A percentile compares a stretch with the other conserved stretches of the same genome.
Evolutionary conservation across 306 rosid species (phyloP).

Genomic region (Vicia villosa): DNA sequence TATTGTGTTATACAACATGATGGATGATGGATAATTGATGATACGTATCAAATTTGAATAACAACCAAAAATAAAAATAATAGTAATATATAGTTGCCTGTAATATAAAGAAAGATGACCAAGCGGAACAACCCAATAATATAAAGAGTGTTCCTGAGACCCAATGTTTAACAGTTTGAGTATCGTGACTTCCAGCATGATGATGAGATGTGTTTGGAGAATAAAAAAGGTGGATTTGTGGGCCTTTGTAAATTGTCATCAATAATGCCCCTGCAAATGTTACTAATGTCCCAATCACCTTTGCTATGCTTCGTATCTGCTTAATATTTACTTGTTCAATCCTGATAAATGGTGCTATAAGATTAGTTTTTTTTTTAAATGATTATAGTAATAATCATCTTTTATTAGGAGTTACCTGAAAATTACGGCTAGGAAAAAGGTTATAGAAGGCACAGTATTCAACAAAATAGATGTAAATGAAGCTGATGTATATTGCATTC

Average conservation of each 20-base stretch:
- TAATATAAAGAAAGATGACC: conserved; percentile 49
- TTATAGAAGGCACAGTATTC: conserved; percentile 74
- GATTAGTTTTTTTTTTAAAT: no score
- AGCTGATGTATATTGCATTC: conserved; percentile 74
- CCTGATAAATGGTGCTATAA: conserved; percentile 22
- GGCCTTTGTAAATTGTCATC: conserved; percentile 81
- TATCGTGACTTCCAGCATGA: conserved; percentile 24
- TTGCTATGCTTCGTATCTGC: conserved; percentile 56
- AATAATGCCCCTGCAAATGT: conserved; percentile 63
- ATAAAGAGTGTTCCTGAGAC: conserved; percentile 44
- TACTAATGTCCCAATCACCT: conserved; percentile 62
- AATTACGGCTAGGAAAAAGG: conserved; percentile 62
- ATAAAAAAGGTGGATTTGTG: conserved; percentile 46
- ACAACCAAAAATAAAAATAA: rapidly evolving
- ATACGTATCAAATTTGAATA: background rate
- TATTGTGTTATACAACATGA: no score
- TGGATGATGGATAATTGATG: no score
- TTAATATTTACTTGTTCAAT: conserved; percentile 50
- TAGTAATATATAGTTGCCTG: conserved; percentile 34
- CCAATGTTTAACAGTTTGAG: conserved; percentile 37
- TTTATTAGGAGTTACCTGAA: conserved; percentile 41
- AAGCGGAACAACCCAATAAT: conserved; percentile 39
- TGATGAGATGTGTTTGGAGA: conserved; percentile 35
- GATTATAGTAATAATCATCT: no score
- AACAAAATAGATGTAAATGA: conserved; percentile 68